phyloP scores from a whole-genome alignment of 257 asterid genomes.

The Capsicum chinense region DNA sequence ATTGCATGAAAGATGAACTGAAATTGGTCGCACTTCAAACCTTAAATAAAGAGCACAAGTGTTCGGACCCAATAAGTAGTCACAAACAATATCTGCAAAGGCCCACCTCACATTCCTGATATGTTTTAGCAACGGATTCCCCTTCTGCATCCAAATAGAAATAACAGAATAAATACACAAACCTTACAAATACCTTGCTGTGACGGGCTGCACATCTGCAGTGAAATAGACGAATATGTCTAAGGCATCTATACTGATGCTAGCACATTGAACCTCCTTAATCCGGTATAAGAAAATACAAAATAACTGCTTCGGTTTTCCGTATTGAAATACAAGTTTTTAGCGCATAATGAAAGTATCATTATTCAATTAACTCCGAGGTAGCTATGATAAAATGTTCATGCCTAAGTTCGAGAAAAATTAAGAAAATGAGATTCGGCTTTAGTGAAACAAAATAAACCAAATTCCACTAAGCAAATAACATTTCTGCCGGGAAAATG shows the following conservation, averaged over 20 bases:
- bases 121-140: conserved; percentile 93
- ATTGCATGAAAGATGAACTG: background rate
- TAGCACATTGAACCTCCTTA: background rate
- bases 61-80: conserved; percentile 80
- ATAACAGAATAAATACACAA: background rate
- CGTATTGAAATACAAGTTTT: background rate
- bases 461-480: background rate
- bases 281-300: background rate
- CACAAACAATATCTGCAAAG: conserved; percentile 80
- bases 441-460: background rate
- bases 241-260: background rate
- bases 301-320: background rate
- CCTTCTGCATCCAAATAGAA: conserved; percentile 66
- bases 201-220: background rate
- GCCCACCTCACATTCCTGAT: conserved; percentile 92
- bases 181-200: background rate
- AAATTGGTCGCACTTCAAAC: conserved; percentile 45
- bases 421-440: background rate
- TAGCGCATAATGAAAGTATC: background rate
- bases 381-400: background rate
- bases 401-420: background rate
- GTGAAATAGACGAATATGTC: background rate
- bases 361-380: background rate
- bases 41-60: conserved; percentile 88
- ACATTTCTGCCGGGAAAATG: background rate